phyloP scores from a whole-genome alignment of 306 rosid species.

The Trifolium fragiferum region DNA sequence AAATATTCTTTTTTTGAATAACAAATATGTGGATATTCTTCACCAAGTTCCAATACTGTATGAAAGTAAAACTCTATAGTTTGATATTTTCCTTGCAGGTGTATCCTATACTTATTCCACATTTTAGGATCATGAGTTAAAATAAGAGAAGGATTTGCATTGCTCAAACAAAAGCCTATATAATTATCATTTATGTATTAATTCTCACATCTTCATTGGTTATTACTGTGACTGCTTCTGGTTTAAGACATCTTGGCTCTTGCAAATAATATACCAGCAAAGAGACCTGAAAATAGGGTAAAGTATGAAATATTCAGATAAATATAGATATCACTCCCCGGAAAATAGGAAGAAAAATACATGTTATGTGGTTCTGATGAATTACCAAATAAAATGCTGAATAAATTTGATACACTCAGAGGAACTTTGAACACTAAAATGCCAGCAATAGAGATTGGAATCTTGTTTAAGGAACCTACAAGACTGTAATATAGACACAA shows the following conservation, averaged over 20 bases:
- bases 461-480: constrained; percentile 94
- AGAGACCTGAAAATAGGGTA: constrained; percentile 67
- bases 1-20: no score
- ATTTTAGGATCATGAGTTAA: not conserved
- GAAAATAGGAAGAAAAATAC: not conserved
- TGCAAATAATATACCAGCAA: constrained; percentile 85
- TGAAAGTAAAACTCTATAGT: no score
- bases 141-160: constrained; percentile 11
- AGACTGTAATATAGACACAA: constrained; percentile 57
- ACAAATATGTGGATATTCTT: constrained; percentile 1
- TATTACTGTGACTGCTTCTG: constrained; percentile 13
- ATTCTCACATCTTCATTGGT: constrained; percentile 32
- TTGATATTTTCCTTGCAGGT: no score
- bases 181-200: constrained; percentile 19
- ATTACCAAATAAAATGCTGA: constrained; percentile 89
- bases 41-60: no score
- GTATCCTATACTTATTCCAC: not conserved
- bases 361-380: constrained; percentile 8
- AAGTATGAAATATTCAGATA: not conserved
- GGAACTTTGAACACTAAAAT: constrained; percentile 77
- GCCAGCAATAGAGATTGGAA: constrained; percentile 86
- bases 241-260: constrained; percentile 77
- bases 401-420: constrained; percentile 63
- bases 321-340: not conserved
- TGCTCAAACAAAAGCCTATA: constrained; percentile 36